Evolutionary conservation across 768 basidiomycete species (phyloP).

Genomic region (Artomyces pyxidatus): DNA sequence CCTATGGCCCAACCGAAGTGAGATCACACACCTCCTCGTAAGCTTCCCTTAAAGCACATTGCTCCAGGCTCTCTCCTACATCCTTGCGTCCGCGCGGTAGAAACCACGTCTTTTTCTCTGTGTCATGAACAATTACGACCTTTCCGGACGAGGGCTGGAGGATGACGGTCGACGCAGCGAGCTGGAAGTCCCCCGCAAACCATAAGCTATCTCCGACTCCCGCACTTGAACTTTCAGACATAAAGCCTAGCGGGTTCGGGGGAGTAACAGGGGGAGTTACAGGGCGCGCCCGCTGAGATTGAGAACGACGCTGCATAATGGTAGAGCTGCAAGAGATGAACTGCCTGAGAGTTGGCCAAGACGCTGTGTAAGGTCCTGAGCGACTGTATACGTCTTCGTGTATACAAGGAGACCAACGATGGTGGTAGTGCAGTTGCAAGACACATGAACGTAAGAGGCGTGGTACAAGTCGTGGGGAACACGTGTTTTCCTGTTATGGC

Average conservation of each 20-base stretch:
- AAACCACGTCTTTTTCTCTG: slow-evolving; percentile 34
- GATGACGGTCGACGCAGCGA: slow-evolving; percentile 57
- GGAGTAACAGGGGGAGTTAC: no score
- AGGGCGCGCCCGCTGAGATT: no score
- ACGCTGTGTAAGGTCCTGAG: no score
- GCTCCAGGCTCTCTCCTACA: slow-evolving; percentile 52
- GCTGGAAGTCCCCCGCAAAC: slow-evolving; percentile 43
- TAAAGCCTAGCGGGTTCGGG: slow-evolving; percentile 1
- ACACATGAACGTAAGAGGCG: no score
- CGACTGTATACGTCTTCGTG: no score
- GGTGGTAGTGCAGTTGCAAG: no score
- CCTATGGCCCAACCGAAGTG: background rate
- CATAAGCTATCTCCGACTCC: slow-evolving; percentile 38
- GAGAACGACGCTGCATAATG: no score
- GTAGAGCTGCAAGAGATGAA: no score
- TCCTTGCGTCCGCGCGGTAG: slow-evolving; percentile 63
- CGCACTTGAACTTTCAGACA: slow-evolving; percentile 34
- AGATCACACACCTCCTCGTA: slow-evolving; percentile 49
- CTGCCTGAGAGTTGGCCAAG: no score
- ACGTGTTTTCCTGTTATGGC: no score
- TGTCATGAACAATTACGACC: slow-evolving; percentile 37
- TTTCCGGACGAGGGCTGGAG: slow-evolving; percentile 50
- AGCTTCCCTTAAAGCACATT: slow-evolving; percentile 53
- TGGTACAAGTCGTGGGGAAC: no score
- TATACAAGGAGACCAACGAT: no score